Conservation (phyloP, 495 filamentous ascomycete genomes). For the Corynascus novoguineensis region DNA sequence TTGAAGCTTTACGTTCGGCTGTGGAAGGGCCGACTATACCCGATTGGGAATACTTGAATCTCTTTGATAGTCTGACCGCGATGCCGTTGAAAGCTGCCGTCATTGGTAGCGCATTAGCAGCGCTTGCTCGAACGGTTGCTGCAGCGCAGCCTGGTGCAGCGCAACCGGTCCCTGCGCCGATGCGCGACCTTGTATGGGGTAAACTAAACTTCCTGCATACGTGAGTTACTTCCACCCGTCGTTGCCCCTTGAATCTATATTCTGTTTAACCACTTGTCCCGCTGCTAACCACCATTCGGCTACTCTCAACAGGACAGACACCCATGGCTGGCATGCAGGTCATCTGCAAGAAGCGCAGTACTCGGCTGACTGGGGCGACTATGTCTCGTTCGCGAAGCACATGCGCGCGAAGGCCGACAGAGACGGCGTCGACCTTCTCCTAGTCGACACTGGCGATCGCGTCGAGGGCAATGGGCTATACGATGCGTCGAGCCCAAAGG, state of each 20-base stretch:
- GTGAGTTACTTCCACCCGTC: no score
- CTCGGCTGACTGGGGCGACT: constrained; percentile 96
- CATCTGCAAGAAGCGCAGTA: constrained; percentile 93
- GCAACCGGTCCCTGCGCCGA: constrained; percentile 68
- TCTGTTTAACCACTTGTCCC: no score
- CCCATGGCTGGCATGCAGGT: constrained; percentile 91
- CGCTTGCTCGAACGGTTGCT: constrained; percentile 28
- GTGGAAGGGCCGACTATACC: no score
- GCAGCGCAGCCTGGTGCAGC: constrained; percentile 77
- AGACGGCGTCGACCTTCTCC: constrained; percentile 71
- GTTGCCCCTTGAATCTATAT: no score
- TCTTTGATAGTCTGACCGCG: no score
- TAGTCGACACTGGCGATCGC: constrained; percentile 91
- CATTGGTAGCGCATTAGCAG: constrained; percentile 25
- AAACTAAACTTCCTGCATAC: constrained; percentile 93
- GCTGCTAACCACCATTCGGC: no score
- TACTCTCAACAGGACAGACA: no score
- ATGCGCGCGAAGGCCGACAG: constrained; percentile 73
- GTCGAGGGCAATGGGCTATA: constrained; percentile 97
- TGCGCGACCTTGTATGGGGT: constrained; percentile 81
- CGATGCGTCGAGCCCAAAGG: constrained; percentile 81
- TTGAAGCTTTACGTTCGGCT: no score
- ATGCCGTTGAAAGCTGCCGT: constrained; percentile 19
- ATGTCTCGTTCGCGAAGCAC: constrained; percentile 83
- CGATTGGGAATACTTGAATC: no score